A percentile compares a stretch with the other conserved stretches of the same genome.
Evolutionary conservation across 2,329 filamentous ascomycete species (phyloP).

Genomic region (Mycosphaerella arachidis): DNA sequence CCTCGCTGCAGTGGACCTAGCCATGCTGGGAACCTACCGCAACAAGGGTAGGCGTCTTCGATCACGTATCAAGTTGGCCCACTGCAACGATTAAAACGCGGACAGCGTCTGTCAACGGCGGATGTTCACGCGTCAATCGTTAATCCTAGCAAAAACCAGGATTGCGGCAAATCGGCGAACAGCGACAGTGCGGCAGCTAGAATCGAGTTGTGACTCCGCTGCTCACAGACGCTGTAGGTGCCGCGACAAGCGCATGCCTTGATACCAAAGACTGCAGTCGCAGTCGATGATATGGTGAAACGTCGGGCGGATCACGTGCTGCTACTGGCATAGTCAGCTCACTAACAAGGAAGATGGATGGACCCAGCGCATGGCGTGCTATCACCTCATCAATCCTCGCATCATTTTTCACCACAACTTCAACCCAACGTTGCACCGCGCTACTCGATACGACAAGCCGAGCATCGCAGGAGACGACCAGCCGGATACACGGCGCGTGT

Average conservation of each 20-base stretch:
- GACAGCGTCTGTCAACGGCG: no score
- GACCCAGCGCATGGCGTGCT: slow-evolving; percentile 1
- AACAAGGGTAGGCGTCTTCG: background rate
- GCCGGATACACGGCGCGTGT: slow-evolving; percentile 4
- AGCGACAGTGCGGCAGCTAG: no score
- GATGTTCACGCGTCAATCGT: no score
- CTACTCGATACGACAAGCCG: slow-evolving; percentile 1
- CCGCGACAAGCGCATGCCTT: background rate
- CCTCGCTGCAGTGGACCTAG: background rate
- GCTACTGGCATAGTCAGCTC: background rate
- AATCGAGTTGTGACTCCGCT: no score
- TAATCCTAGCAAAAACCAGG: no score
- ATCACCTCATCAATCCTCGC: background rate
- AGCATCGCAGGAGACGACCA: slow-evolving; percentile 1
- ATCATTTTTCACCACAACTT: background rate
- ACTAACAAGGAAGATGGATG: background rate
- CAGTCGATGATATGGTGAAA: background rate
- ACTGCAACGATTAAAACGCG: background rate
- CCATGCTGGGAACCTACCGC: background rate
- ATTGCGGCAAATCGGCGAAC: no score
- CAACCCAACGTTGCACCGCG: background rate
- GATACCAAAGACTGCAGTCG: background rate
- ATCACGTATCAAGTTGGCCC: background rate
- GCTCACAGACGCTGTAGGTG: background rate
- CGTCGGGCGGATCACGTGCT: background rate